Evolutionary conservation across 306 rosid species (phyloP).

Genomic region (Vicia faba): DNA sequence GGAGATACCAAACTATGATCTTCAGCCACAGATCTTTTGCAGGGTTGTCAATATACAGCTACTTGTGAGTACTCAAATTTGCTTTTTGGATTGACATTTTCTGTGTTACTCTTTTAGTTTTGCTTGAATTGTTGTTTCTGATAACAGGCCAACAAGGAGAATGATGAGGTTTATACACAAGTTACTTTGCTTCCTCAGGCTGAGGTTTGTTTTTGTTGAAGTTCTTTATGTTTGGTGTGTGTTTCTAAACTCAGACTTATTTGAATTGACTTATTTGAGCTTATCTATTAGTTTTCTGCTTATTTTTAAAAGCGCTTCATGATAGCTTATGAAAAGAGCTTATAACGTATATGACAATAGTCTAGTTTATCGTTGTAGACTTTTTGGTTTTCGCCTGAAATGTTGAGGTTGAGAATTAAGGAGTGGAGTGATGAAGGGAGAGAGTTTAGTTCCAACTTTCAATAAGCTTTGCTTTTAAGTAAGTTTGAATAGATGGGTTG

Average conservation of each 20-base stretch:
- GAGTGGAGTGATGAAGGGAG: background rate
- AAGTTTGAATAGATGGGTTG: background rate
- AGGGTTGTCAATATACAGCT: slow-evolving; percentile 83
- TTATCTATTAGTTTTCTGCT: too few relatives aligned
- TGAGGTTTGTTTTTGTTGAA: slow-evolving; percentile 60
- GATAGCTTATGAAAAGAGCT: too few relatives aligned
- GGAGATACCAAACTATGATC: slow-evolving; percentile 75
- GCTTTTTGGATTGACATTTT: slow-evolving; percentile 16
- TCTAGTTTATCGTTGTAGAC: background rate
- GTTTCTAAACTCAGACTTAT: slow-evolving; percentile 21
- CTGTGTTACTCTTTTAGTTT: slow-evolving; percentile 19
- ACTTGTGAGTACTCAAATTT: slow-evolving; percentile 67
- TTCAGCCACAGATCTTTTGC: slow-evolving; percentile 92
- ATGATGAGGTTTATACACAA: slow-evolving; percentile 93
- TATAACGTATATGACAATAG: too few relatives aligned
- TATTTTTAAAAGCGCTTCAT: too few relatives aligned
- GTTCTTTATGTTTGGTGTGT: slow-evolving; percentile 30
- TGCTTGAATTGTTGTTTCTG: slow-evolving; percentile 18
- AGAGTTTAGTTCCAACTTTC: too few relatives aligned
- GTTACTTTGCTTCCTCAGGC: slow-evolving; percentile 83
- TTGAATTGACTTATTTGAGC: too few relatives aligned
- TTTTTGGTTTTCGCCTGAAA: background rate
- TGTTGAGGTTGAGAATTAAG: background rate
- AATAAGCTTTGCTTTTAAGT: too few relatives aligned
- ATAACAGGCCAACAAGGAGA: slow-evolving; percentile 91